Base-by-base conservation (phyloP, 495 filamentous ascomycete species). In the Trichoderma gamsii region DNA sequence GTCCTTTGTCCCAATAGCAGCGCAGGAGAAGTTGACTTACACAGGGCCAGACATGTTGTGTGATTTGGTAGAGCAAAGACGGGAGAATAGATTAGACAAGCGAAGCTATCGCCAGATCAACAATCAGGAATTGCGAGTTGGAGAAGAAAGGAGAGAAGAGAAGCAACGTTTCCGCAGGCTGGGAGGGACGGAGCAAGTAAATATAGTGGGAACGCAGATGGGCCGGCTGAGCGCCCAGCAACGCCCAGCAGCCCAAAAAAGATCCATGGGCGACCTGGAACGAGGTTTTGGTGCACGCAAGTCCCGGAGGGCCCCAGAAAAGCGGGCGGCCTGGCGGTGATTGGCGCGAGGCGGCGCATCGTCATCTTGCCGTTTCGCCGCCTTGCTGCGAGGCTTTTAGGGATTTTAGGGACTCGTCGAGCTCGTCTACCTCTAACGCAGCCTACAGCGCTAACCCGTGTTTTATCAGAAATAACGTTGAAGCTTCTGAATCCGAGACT, bases 31-130 rank as follows among this genome's bases (percentile, higher is more conserved):
- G 72, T 70, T 70, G 59, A 83, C 82, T 84, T 83, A 84, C 82
- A 81, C 80, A 76, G 82, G 74, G 72, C 81, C 80, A 79, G 82
- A 84, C 82, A 84, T 84, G 69, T 69, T 77, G 74, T 70, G 69
- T 64, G 51, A 70, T 44, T 35, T 73, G 63, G 64, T 69, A n/a
- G 44, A 66, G 68, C 69, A 71, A 71, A 63, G 63, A 38, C 41
- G 43, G 35, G 29, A 18, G 21, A 43, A 52, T 63, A 41, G 29
- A 6, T 16, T 41, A 29, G 63, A 41, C 12, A 11, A 61, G 70
- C 44, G 70, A 70, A 27, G 59, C 56, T 38, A 38, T 38, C 35
- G 21, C 18, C 49, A 63, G 63, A 69, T 51, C 49, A 56, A 32
- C 32, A 49, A 43, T 12, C 46, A 66, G 63, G 41, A 23, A 66